Evolutionary conservation across 192 early-diverging fungal genomes (phyloP).

Genomic region (Jimgerdemannia lactiflua): DNA sequence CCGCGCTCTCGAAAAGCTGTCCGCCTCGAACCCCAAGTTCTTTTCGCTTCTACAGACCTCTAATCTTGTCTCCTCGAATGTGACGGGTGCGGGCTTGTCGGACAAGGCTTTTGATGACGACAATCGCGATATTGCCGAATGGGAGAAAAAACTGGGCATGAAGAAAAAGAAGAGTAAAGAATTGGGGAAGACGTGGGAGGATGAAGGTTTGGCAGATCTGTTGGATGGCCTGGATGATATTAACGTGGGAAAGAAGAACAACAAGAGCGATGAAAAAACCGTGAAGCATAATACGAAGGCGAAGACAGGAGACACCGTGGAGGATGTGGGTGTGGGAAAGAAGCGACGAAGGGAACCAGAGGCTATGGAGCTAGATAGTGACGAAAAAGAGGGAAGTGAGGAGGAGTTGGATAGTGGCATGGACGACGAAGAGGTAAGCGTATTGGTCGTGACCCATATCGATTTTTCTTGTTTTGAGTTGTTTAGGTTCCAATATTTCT

Average conservation of each 20-base stretch:
- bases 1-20: constrained; percentile 36
- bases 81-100: constrained; percentile 13
- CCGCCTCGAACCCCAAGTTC: constrained; percentile 43
- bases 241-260: constrained; percentile 3
- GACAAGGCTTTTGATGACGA: constrained; percentile 38
- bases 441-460: constrained; percentile 1
- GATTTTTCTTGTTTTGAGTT: background rate
- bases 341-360: constrained; percentile 18
- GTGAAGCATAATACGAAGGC: background rate
- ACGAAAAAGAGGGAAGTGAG: constrained; percentile 9
- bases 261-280: background rate
- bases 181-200: constrained; percentile 44
- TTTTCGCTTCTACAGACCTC: constrained; percentile 43
- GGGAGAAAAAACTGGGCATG: constrained; percentile 48
- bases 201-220: constrained; percentile 51
- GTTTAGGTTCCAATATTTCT: too few relatives aligned
- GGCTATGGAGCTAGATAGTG: constrained; percentile 18
- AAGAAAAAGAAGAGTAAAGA: constrained; percentile 39
- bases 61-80: constrained; percentile 25
- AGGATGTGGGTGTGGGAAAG: constrained; percentile 32
- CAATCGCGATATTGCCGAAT: constrained; percentile 48
- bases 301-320: constrained; percentile 16
- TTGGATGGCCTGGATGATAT: constrained; percentile 28
- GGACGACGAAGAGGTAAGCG: constrained; percentile 20
- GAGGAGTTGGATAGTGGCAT: constrained; percentile 21